A percentile compares a stretch with the other conserved stretches of the same genome.
These are phyloP conservation scores for Nicotiana rustica DNA, from an alignment of 305 asterid species.

Conservation along the genomic window DNA sequence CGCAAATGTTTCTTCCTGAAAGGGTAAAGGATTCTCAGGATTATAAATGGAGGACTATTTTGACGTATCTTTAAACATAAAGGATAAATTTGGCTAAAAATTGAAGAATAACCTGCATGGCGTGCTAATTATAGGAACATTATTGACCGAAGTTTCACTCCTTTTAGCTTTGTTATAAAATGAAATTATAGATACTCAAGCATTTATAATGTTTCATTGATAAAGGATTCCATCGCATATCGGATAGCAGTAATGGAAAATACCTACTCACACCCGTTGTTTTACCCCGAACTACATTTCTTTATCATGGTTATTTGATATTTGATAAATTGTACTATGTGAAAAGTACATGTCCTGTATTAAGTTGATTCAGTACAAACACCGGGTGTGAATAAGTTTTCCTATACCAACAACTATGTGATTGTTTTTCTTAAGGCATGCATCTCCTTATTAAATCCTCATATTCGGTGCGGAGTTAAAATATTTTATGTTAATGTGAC, in stretches of 20 bases:
- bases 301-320: conserved; percentile 14
- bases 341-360: neutral
- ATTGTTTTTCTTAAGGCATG: neutral
- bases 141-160: neutral
- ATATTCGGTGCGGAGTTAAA: neutral
- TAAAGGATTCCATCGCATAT: neutral
- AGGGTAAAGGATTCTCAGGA: neutral
- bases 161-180: neutral
- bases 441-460: neutral
- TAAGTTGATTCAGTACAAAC: neutral
- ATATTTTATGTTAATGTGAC: neutral
- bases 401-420: neutral
- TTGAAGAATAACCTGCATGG: neutral
- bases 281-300: neutral
- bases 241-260: neutral
- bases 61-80: neutral
- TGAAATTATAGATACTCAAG: neutral
- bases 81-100: neutral
- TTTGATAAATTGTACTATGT: neutral
- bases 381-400: neutral
- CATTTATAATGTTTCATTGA: neutral
- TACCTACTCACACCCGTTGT: neutral
- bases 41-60: neutral
- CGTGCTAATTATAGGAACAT: neutral
- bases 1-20: neutral